These are phyloP conservation scores for Toxicodendron radicans DNA, from an alignment of 345 rosid genomes.

Conservation along the genomic window DNA sequence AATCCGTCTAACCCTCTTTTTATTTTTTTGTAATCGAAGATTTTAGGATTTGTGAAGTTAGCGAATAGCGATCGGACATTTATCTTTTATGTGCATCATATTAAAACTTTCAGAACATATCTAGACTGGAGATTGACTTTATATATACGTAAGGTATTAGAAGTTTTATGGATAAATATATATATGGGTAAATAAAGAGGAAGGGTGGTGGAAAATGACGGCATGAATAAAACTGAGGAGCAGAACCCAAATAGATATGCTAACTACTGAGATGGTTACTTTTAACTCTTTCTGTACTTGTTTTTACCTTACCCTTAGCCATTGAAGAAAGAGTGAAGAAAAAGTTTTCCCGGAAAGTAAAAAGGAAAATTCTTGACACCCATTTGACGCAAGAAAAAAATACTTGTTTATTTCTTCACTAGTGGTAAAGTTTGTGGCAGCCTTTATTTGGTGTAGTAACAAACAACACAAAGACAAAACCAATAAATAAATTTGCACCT, in stretches of 20 bases:
- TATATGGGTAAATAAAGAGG: too few relatives aligned
- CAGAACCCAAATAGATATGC: conserved; percentile 29
- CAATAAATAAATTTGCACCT: too few relatives aligned
- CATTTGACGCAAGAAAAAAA: conserved; percentile 21
- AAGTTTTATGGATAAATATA: background rate
- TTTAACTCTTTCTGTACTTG: background rate
- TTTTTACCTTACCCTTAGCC: background rate
- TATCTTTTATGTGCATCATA: too few relatives aligned
- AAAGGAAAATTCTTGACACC: conserved; percentile 23
- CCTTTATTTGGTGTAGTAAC: conserved; percentile 4
- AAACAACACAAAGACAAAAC: background rate
- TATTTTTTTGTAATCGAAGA: conserved; percentile 13
- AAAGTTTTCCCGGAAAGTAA: conserved; percentile 17
- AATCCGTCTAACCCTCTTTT: too few relatives aligned
- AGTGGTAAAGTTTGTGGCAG: background rate
- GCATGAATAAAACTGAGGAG: too few relatives aligned
- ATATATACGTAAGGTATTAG: too few relatives aligned
- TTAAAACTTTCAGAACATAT: too few relatives aligned
- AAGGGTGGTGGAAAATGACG: background rate
- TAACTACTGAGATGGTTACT: conserved; percentile 24
- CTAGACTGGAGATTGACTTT: too few relatives aligned
- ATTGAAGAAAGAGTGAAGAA: conserved; percentile 21
- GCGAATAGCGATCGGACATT: too few relatives aligned
- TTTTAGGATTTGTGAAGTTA: background rate
- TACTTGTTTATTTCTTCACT: background rate